Percentiles rank a stretch among this genome's conserved stretches.
Conservation (phyloP, 176 grass and related monocot species). For the Oryza australiensis region DNA sequence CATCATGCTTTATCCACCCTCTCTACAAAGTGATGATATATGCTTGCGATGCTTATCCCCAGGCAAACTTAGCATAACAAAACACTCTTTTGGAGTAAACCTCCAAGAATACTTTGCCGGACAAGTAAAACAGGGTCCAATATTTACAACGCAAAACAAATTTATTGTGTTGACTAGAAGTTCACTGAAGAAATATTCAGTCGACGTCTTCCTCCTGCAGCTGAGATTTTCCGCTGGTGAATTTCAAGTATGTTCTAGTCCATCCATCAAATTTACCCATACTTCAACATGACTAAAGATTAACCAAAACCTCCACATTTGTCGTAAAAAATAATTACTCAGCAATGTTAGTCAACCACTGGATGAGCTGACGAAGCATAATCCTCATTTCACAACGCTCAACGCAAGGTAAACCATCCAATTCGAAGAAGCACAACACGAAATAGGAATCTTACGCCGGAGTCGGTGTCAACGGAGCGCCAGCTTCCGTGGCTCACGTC, state of each 20-base stretch:
- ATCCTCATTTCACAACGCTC: background rate
- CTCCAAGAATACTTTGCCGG: background rate
- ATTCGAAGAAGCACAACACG: background rate
- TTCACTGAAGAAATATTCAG: background rate
- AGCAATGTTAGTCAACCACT: background rate
- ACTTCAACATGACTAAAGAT: conserved; percentile 2
- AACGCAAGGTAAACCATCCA: background rate
- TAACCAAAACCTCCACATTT: background rate
- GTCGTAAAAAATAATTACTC: background rate
- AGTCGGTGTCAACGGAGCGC: conserved; percentile 11
- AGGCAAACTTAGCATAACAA: background rate
- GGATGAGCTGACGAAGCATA: background rate
- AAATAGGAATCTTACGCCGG: conserved; percentile 6
- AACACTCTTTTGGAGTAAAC: background rate
- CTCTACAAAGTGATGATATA: background rate
- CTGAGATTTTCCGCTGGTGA: background rate
- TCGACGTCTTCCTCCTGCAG: background rate
- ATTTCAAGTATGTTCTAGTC: background rate
- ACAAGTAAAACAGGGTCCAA: background rate
- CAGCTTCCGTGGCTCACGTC: conserved; percentile 18
- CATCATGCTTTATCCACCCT: background rate
- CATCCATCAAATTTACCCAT: background rate
- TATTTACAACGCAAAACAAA: background rate
- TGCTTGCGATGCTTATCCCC: background rate
- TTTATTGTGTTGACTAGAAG: conserved; percentile 3